Base-by-base conservation (phyloP, 2,329 filamentous ascomycete genomes). In the Daldinia sp. region DNA sequence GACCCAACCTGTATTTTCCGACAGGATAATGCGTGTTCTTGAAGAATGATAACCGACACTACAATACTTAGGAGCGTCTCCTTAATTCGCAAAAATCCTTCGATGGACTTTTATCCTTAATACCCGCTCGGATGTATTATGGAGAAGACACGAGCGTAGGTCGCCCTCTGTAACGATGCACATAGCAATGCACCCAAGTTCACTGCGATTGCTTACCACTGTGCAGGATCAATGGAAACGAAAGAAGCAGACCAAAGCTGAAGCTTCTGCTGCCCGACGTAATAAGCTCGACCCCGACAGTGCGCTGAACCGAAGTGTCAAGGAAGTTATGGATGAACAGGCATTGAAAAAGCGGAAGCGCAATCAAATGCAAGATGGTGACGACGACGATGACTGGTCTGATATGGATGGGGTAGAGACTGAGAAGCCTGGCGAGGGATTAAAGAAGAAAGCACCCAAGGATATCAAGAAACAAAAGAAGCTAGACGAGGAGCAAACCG, bases 161-260 rank as follows among this genome's bases (percentile, higher is more conserved):
- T 88, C 53, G 39, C 55, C 49, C 19, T 23, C 15, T 23, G 1
- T 27, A 37, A 3, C n/a, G 13, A 19, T 19, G 4, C 35, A 39
- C 15, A 2, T 19, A n/a, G 8, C 11, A 8, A 9, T 9, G 17
- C 21, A 9, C 6, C 10, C n/a, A 21, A 11, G 13, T 25, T 37
- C 15, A 8, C 13, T 19, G 4, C 3, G 9, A 10, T 41, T 41
- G 15, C 34, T 27, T 17, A 39, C 19, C 25, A 15, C 15, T 27
- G 8, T n/a, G 4, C 73, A 96, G 93, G 91, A 95, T 72, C 93
- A 97, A 89, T 96, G 93, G 93, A 88, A 89, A 77, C 90, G 90
- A 75, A 96, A 95, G 80, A 98, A 98, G 82, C 94, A 98, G 80
- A 94, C 93, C 51, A 97, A 96, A 76, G 91, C 93, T 77, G 86